Conservation (phyloP, 1,284 basidiomycete species). For the Ustanciosporium gigantosporum region DNA sequence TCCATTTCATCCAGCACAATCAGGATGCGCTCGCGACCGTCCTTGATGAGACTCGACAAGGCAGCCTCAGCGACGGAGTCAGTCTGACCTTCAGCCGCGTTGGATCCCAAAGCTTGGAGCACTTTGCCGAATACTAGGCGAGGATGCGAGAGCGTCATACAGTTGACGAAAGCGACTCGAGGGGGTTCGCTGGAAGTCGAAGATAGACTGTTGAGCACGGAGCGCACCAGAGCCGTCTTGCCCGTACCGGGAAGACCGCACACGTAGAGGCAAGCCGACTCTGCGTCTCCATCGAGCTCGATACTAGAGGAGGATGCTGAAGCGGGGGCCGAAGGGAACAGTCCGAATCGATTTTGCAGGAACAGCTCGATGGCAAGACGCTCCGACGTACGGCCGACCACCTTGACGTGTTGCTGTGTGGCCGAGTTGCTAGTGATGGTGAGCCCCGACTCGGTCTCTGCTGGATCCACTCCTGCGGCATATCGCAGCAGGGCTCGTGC, state of each 20-base stretch:
- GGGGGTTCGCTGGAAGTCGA: conserved; percentile 6
- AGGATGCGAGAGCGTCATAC: conserved; percentile 59
- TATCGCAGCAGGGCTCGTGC: conserved; percentile 60
- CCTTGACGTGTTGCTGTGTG: conserved; percentile 37
- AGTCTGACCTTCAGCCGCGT: conserved; percentile 30
- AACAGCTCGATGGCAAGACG: conserved; percentile 54
- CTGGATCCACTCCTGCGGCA: conserved; percentile 34
- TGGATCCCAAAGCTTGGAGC: conserved; percentile 39
- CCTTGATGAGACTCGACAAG: conserved; percentile 22
- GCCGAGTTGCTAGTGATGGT: conserved; percentile 24
- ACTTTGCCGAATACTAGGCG: conserved; percentile 50
- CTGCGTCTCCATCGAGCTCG: conserved; percentile 41
- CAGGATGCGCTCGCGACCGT: conserved; percentile 38
- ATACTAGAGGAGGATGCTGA: conserved; percentile 15
- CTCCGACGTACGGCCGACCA: conserved; percentile 59
- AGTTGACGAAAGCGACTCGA: conserved; percentile 61
- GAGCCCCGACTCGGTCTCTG: conserved; percentile 33
- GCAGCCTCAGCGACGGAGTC: conserved; percentile 28
- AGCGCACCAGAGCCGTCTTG: conserved; percentile 62
- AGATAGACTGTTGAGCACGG: conserved; percentile 54
- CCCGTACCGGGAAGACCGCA: conserved; percentile 64
- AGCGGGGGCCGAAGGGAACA: conserved; percentile 25
- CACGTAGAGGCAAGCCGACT: conserved; percentile 59
- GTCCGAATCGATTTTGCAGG: conserved; percentile 43
- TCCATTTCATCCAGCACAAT: conserved; percentile 64